Conservation (phyloP, 176 grass and related monocot species). For the Ensete ventricosum region DNA sequence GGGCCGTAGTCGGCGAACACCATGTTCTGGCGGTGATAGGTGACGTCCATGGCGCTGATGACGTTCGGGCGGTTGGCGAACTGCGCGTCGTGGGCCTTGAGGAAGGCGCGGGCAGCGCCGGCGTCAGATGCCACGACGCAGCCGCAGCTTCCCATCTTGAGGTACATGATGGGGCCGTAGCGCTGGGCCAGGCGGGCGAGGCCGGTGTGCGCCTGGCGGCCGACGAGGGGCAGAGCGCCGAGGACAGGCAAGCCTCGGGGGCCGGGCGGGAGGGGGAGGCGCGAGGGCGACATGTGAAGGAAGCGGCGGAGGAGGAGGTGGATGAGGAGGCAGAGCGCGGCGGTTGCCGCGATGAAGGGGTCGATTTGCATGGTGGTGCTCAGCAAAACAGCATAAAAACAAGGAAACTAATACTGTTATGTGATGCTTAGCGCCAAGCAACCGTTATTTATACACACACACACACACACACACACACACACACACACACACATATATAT, state of each 20-base stretch:
- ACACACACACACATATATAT: too few relatives aligned
- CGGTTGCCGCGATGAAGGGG: neutral
- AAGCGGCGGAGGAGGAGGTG: neutral
- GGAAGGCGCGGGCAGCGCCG: neutral
- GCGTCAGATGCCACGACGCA: neutral
- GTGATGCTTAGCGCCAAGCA: too few relatives aligned
- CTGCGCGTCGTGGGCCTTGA: neutral
- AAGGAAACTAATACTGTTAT: too few relatives aligned
- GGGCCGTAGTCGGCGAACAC: neutral
- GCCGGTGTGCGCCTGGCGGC: neutral
- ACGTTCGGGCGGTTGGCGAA: conserved; percentile 1
- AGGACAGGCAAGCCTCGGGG: neutral
- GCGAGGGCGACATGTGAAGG: neutral
- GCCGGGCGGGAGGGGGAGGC: neutral
- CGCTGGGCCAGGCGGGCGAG: neutral
- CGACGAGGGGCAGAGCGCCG: neutral
- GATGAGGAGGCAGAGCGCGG: neutral
- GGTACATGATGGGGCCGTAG: conserved; percentile 5
- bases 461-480: too few relatives aligned
- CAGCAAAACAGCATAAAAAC: too few relatives aligned
- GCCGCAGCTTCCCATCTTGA: conserved; percentile 3
- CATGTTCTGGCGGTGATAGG: neutral
- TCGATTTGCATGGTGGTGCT: neutral
- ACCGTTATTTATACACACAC: too few relatives aligned
- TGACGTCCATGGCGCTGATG: neutral